Conservation (phyloP, 2,329 filamentous ascomycete species). For the Ustilaginoidea virens region DNA sequence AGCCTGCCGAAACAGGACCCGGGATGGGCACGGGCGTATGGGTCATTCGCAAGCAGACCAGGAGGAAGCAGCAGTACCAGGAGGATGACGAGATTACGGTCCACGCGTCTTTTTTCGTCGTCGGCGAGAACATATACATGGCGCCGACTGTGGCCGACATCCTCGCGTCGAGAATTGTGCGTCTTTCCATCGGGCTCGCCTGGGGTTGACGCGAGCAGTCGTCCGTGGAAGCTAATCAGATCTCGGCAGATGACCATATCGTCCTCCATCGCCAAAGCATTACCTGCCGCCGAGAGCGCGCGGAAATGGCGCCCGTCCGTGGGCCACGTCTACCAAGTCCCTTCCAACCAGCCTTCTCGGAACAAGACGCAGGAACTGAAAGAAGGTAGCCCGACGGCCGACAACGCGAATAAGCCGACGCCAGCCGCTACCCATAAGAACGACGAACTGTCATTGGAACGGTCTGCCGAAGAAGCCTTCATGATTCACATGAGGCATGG, state of each 20-base stretch:
- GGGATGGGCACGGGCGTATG: conserved; percentile 54
- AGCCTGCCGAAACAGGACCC: conserved; percentile 46
- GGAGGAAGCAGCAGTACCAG: conserved; percentile 37
- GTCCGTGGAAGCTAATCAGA: too few species aligned
- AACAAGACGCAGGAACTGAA: conserved; percentile 24
- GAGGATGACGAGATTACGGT: conserved; percentile 44
- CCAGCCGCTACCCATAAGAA: conserved; percentile 19
- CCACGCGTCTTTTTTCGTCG: conserved; percentile 46
- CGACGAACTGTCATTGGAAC: conserved; percentile 25
- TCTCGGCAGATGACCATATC: conserved; percentile 41
- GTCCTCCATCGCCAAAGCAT: conserved; percentile 35
- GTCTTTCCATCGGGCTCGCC: conserved; percentile 10
- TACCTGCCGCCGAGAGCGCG: conserved; percentile 33
- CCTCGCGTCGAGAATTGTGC: conserved; percentile 41
- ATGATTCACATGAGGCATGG: conserved; percentile 41
- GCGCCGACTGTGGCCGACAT: conserved; percentile 46
- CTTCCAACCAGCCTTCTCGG: conserved; percentile 12
- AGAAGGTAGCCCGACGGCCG: conserved; percentile 32
- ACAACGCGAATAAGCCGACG: conserved; percentile 15
- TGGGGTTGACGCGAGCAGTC: too few species aligned
- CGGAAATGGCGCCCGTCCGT: conserved; percentile 38
- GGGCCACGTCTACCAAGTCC: conserved; percentile 35
- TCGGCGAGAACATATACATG: conserved; percentile 52
- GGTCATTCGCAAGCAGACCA: conserved; percentile 54
- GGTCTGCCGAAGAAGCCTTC: conserved; percentile 42